Conservation (phyloP, 495 filamentous ascomycete species). For the Clohesyomyces aquaticus region DNA sequence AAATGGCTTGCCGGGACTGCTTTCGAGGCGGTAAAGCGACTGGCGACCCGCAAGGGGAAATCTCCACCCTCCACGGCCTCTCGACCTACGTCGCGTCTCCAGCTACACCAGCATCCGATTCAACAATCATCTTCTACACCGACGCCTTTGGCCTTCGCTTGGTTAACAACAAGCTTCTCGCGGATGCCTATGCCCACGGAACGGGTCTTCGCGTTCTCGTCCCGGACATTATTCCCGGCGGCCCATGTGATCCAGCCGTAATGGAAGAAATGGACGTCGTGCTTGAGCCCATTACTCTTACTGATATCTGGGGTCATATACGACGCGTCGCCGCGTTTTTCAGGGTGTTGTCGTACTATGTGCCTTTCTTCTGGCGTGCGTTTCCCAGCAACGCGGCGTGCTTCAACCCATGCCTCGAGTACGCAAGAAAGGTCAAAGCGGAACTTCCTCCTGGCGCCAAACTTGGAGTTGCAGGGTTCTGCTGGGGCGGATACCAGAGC, state of each 20-base stretch:
- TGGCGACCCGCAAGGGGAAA: slow-evolving; percentile 20
- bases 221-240: slow-evolving; percentile 37
- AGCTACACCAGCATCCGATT: slow-evolving; percentile 9
- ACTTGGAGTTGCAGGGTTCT: slow-evolving; percentile 34
- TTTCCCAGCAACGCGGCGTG: neutral
- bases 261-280: slow-evolving; percentile 29
- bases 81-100: slow-evolving; percentile 32
- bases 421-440: slow-evolving; percentile 27
- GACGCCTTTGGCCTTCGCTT: slow-evolving; percentile 35
- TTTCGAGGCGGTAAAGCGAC: slow-evolving; percentile 28
- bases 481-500: slow-evolving; percentile 38
- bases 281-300: slow-evolving; percentile 12
- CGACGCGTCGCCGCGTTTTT: slow-evolving; percentile 2
- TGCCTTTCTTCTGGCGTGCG: slow-evolving; percentile 26
- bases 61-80: slow-evolving; percentile 19
- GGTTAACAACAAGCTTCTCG: slow-evolving; percentile 38
- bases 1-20: slow-evolving; percentile 39
- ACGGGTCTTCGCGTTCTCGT: slow-evolving; percentile 35
- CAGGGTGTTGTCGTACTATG: slow-evolving; percentile 1
- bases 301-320: slow-evolving; percentile 23
- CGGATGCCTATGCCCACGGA: slow-evolving; percentile 31
- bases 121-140: slow-evolving; percentile 34
- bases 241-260: slow-evolving; percentile 12
- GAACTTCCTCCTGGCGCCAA: slow-evolving; percentile 35
- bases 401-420: slow-evolving; percentile 19